Evolutionary conservation across 2,329 filamentous ascomycete genomes (phyloP).

Genomic region (Meredithiella fracta): DNA sequence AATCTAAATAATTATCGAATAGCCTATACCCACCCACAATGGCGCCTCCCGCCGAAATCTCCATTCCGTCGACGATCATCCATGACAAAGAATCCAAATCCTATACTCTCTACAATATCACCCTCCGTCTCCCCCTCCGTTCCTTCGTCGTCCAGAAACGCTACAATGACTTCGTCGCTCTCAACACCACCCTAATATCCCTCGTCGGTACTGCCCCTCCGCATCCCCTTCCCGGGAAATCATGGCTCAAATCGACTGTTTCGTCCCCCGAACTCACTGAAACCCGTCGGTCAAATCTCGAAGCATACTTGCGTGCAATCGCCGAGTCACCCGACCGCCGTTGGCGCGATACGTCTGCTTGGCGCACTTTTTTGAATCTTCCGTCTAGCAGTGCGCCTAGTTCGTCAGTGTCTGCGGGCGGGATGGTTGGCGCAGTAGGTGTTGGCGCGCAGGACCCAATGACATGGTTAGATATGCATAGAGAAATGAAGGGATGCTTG

Average conservation of each 20-base stretch:
- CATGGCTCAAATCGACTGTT: conserved; percentile 61
- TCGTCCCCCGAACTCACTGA: conserved; percentile 54
- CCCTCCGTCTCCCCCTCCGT: conserved; percentile 57
- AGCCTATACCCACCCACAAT: conserved; percentile 23
- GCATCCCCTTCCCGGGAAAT: conserved; percentile 50
- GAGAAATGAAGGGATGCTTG: conserved; percentile 54
- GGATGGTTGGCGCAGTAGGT: conserved; percentile 25
- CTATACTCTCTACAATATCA: conserved; percentile 65
- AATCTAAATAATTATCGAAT: too few relatives aligned
- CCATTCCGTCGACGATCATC: conserved; percentile 48
- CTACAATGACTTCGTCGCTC: conserved; percentile 60
- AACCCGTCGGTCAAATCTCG: conserved; percentile 49
- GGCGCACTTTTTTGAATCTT: conserved; percentile 58
- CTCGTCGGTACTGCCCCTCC: conserved; percentile 50
- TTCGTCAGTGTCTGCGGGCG: conserved; percentile 31
- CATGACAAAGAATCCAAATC: conserved; percentile 41
- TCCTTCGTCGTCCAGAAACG: conserved; percentile 64
- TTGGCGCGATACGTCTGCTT: conserved; percentile 59
- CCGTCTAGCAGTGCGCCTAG: conserved; percentile 35
- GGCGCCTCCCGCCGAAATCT: conserved; percentile 50
- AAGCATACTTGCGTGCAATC: conserved; percentile 55
- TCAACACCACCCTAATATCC: conserved; percentile 46
- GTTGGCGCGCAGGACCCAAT: conserved; percentile 38
- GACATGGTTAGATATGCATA: conserved; percentile 62
- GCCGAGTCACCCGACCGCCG: conserved; percentile 56